Evolutionary conservation across 1,284 basidiomycete species (phyloP), one percentile per base, ranked within the genome.

Genomic region (Cryptococcus jaspeensis): DNA sequence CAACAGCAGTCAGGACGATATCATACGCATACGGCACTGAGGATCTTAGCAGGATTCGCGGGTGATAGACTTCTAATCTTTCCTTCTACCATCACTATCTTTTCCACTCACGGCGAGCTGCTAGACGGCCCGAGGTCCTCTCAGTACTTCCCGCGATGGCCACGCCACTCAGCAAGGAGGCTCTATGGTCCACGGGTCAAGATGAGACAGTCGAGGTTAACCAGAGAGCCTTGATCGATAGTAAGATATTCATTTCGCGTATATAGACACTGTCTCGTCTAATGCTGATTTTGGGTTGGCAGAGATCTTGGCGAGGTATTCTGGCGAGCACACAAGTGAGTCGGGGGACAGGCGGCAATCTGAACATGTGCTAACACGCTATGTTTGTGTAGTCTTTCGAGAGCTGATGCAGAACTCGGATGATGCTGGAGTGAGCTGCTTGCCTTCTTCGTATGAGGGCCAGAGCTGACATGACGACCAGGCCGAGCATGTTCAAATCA

Each of bases 331-430:
- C 66, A 94, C 92, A 5, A 84, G 85, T 84, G 61, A 59, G 79
- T 61, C 40, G 4, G 5, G 20, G 13, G 35, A 43, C 38, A 8
- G 20, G 9, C 38, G 38, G 9, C 9, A 16, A 38, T 15, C 9
- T 18, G n/a, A 44, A 25, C 16, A n/a, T 44, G 51, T 23, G 52
- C 22, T 16, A 28, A 18, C 35, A 13, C 44, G 35, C 11, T 8
- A 13, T 42, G 25, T 41, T 12, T 20, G 22, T 18, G 20, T 54
- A 84, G 90, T 94, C 45, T 95, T 93, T 69, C 84, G 94, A 40
- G 94, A 98, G 73, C 84, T 97, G 11, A 80, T 97, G 0, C 83
- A 98, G 80, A 98, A 98, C 71, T 94, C 94, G 15, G 94, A 98
- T 72, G 95, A 98, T 78, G 93, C 92, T 1, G 87, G 85, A 41